Base-by-base conservation (phyloP, 2,329 filamentous ascomycete genomes). In the Diaporthe ilicicola region DNA sequence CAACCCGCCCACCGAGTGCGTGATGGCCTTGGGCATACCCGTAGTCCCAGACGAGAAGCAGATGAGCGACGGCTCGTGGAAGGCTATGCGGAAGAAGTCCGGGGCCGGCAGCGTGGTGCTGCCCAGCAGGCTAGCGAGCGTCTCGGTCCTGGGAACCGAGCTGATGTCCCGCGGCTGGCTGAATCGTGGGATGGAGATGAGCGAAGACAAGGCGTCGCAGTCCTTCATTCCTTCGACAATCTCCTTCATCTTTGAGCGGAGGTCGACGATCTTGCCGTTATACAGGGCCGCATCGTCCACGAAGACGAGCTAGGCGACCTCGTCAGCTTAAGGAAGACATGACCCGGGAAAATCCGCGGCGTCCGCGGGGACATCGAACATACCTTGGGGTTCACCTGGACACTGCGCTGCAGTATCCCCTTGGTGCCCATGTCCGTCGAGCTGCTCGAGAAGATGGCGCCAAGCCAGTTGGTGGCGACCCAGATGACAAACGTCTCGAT, bases 371-470 rank as follows among this genome's bases (percentile, higher is more conserved):
- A 34, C 32, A 1, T 12, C 15, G 19, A 17, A 73, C 81, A 67
- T 74, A 88, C 86, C 83, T 89, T 91, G 4, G 94, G 94, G 74
- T 91, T 86, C 72, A 96, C 90, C 83, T 96, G 93, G 61, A 90
- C 81, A 32, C 93, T 84, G 42, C 94, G 85, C 80, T 96, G 93
- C 75, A 97, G 76, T 22, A 97, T 88, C 0, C 93, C 94, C 73
- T 91, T 90, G 17, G 91, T 90, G 0, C 94, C 94, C 91, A 96
- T 96, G 80, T 97, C 94, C 0, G 94, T 95, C 9, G 91, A 93
- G 67, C 89, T 91, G 59, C 89, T 92, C 74, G 90, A 93, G 78
- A 96, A 96, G 1, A 97, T 79, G 0, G 86, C 94, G 0, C 94
- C 94, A 1, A 96, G 76, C 79, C 91, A 90, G 1, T 88, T 88